Evolutionary conservation across 345 rosid genomes (phyloP), one percentile per base, ranked within the genome.

Genomic region (Corchorus olitorius): DNA sequence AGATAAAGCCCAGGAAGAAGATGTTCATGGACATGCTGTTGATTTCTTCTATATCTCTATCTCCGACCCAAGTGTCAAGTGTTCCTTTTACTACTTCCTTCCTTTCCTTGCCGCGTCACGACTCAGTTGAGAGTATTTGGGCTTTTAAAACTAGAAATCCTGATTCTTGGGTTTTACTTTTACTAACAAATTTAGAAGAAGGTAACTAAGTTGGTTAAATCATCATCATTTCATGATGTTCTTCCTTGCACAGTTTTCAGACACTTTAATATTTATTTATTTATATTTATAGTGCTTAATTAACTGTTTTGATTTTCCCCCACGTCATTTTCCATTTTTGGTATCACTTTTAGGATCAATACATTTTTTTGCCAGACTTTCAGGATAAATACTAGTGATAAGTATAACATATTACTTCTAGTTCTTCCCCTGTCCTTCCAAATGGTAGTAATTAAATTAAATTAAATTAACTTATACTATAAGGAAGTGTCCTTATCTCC

Each of bases 1-100:
- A 64, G 78, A 80, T 39, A 73, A 68, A 55, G 81, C 78, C 43
- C 7, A 54, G 48, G 4, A 74, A 45, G 16, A 60, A 75, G 55
- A 75, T 56, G 73, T 64, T 84, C 87, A 78, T 82, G 50, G 69
- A 4, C 43, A 39, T 6, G 43, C 43, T 67, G 43, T 6, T 67
- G 55, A 46, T 70, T 41, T 27, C 13, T 39, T 14, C 60, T 1
- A 27, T 7, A n/a, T n/a, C 19, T 64, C 11, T 7, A n/a, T n/a
- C 19, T 64, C 11, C 17, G 1, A 27, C 27, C 27, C 12, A 27
- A n/a, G 14, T 49, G 41, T 45, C 12, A 27, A n/a, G 14, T 49
- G 41, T 45, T 34, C 8, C 65, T 27, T 27, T 27, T 27, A n/a
- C n/a, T 27, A 27, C 27, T 27, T 27, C 27, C 27, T 27, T 27